Percentiles rank a stretch among this genome's conserved stretches.
These are phyloP conservation scores for Salix suchowensis DNA, from an alignment of 345 rosid species.

Conservation along the genomic window DNA sequence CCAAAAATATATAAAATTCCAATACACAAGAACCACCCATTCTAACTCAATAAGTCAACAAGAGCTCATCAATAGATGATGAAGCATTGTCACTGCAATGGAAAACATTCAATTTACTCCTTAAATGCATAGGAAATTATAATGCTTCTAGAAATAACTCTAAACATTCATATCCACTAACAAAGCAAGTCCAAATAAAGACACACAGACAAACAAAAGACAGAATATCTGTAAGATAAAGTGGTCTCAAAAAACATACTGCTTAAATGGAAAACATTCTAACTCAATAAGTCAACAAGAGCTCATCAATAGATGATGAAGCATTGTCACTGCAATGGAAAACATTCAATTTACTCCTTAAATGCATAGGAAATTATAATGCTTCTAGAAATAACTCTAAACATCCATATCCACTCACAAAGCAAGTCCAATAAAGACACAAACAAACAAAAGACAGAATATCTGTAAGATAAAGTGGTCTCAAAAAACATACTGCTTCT, in stretches of 20 bases:
- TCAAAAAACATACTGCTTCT: slow-evolving; percentile 16
- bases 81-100: neutral
- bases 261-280: too few relatives aligned
- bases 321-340: neutral
- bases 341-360: neutral
- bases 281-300: too few relatives aligned
- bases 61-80: neutral
- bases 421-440: neutral
- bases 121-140: neutral
- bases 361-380: neutral
- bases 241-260: slow-evolving; percentile 7
- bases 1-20: neutral
- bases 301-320: too few relatives aligned
- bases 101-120: neutral
- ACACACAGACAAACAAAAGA: neutral
- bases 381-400: neutral
- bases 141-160: neutral
- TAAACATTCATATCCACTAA: neutral
- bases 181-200: neutral
- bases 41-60: neutral
- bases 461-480: neutral
- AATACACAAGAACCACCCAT: neutral
- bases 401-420: neutral
- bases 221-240: neutral
- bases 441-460: neutral